phyloP scores from a whole-genome alignment of 1,284 basidiomycete genomes.

The Irpex sp. region DNA sequence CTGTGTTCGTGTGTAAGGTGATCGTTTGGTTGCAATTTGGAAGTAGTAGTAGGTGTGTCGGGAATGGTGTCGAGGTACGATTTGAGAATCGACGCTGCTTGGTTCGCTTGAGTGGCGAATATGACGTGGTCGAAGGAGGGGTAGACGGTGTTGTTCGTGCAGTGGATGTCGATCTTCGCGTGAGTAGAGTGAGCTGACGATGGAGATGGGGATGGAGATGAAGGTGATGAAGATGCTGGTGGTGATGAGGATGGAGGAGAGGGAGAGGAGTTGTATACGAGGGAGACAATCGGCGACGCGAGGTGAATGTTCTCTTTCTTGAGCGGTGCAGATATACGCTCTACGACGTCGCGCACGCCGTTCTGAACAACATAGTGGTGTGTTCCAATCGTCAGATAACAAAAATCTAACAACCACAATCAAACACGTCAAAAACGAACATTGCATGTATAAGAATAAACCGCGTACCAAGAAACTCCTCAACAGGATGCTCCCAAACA shows the following conservation, averaged over 20 bases:
- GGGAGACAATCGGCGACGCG: conserved; percentile 40
- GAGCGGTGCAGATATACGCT: conserved; percentile 36
- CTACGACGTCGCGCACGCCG: conserved; percentile 52
- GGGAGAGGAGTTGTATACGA: conserved; percentile 32
- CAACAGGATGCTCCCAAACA: conserved; percentile 49
- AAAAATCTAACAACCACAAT: conserved; percentile 42
- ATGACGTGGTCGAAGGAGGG: conserved; percentile 59
- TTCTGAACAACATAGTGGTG: conserved; percentile 54
- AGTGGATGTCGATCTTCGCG: conserved; percentile 16
- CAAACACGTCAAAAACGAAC: background rate
- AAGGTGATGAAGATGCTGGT: conserved; percentile 11
- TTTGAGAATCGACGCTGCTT: conserved; percentile 43
- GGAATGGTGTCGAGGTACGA: conserved; percentile 38
- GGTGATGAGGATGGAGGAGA: background rate
- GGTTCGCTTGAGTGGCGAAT: conserved; percentile 66
- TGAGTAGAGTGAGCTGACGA: too few species aligned
- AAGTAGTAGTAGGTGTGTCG: too few species aligned
- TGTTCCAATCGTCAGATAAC: conserved; percentile 54
- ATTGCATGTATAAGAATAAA: background rate
- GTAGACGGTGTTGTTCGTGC: conserved; percentile 21
- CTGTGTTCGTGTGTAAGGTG: too few species aligned
- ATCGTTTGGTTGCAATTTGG: too few species aligned
- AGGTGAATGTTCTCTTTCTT: conserved; percentile 42
- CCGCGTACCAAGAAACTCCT: conserved; percentile 54
- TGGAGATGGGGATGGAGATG: conserved; percentile 14